Evolutionary conservation across 1,139 yeast species (phyloP), one percentile per base, ranked within the genome.

Genomic region (Lodderomyces parapsilosis): DNA sequence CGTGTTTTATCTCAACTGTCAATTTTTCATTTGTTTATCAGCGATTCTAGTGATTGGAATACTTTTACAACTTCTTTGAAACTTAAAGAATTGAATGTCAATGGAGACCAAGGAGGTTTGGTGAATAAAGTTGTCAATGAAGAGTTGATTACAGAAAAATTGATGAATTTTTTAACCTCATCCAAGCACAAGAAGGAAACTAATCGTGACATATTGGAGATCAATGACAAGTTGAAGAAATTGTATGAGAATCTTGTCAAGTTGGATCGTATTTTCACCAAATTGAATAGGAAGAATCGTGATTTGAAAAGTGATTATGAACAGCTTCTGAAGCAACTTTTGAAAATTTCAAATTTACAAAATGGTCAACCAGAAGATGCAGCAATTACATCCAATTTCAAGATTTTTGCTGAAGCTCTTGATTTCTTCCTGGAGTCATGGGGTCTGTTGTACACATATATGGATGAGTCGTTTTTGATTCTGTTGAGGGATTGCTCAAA

Each of bases 121-220:
- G 74, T 73, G 18, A 68, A 68, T 31, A 68, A 66, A 46, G 77
- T 72, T 5, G 78, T 73, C 24, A 73, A 73, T 48, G 74, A 84
- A 49, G 94, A 86, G 40, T 71, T 83, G 7, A 65, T 86, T 17
- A 83, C 96, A 0, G 99, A 93, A 58, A 85, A 88, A 1, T 81
- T 93, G 32, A 85, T 93, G 84, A 93, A 93, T 59, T 96, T 96
- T 23, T 86, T 93, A 56, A 84, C 94, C 42, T 83, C 90, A 13
- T 81, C 89, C 6, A 73, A 73, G 53, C 76, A 73, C 52, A 83
- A 83, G 54, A 74, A 81, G 28, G 94, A 86, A 52, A 79, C 81
- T 44, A 81, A 79, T 53, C 83, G 84, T 50, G 96, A 89, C 51
- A 88, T 91, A 52, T 70, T 83, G 45, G 96, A 88, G 54, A 89